phyloP scores from a whole-genome alignment of 2,329 filamentous ascomycete species.

The Penicillium sumatraense region DNA sequence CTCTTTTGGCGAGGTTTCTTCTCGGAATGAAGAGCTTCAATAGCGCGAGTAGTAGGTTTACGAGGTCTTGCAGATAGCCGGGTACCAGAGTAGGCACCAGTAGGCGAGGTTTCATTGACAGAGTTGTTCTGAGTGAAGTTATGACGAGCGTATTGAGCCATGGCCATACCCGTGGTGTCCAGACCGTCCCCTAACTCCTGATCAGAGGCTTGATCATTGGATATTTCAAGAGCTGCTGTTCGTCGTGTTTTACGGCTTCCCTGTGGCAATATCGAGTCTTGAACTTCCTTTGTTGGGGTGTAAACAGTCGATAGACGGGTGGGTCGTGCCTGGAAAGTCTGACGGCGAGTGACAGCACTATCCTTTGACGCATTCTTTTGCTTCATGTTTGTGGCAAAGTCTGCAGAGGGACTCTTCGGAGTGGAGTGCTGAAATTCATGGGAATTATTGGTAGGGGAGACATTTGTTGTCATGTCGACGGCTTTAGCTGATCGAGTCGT shows the following conservation, averaged over 20 bases:
- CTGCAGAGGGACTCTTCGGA: constrained; percentile 5
- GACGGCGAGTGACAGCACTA: constrained; percentile 15
- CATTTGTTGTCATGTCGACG: constrained; percentile 9
- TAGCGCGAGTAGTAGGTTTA: constrained; percentile 30
- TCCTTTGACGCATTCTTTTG: constrained; percentile 12
- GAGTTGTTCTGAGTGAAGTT: constrained; percentile 12
- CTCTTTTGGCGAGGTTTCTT: constrained; percentile 16
- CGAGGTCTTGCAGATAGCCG: constrained; percentile 29
- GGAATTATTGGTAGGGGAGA: constrained; percentile 15
- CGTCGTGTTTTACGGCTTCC: constrained; percentile 21
- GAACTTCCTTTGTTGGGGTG: constrained; percentile 23
- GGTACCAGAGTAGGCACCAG: constrained; percentile 19
- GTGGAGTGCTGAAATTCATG: constrained; percentile 19
- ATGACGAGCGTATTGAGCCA: constrained; percentile 19
- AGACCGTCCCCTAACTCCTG: constrained; percentile 18
- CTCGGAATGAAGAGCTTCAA: constrained; percentile 30
- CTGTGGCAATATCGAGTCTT: constrained; percentile 6
- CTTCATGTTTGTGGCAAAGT: not conserved
- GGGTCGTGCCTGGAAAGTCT: constrained; percentile 24
- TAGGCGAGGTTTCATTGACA: constrained; percentile 14
- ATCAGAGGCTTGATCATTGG: constrained; percentile 13
- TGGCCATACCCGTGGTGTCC: constrained; percentile 16
- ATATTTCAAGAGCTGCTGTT: constrained; percentile 15
- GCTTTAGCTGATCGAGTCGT: constrained; percentile 15
- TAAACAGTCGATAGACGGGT: constrained; percentile 28